These are phyloP conservation scores for Taiozyma sp. DNA, from an alignment of 1,139 yeast genomes.

Conservation along the genomic window DNA sequence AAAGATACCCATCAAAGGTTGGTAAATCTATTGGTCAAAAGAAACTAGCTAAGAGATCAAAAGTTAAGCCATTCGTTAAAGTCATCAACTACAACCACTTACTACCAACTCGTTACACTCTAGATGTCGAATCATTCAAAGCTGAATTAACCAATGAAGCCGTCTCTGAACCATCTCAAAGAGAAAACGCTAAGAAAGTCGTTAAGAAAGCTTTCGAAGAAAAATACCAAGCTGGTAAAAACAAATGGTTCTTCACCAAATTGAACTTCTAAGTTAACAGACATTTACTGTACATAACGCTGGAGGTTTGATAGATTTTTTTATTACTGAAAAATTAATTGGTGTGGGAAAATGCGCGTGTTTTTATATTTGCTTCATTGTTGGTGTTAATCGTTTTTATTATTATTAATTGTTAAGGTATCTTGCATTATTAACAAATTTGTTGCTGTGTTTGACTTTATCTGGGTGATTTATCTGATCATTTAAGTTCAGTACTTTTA, in stretches of 20 bases:
- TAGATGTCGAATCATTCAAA: conserved; percentile 95
- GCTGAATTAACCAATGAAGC: conserved; percentile 87
- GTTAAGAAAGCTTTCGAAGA: conserved; percentile 99
- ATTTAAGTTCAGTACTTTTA: background rate
- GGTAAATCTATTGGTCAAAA: conserved; percentile 93
- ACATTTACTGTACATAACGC: background rate
- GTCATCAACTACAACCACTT: conserved; percentile 99
- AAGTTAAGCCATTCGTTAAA: conserved; percentile 98
- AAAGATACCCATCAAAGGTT: conserved; percentile 97
- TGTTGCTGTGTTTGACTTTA: background rate
- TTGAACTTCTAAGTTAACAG: conserved; percentile 72
- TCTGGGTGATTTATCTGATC: background rate
- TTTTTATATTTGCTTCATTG: background rate
- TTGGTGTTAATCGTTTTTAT: background rate
- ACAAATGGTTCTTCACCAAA: conserved; percentile 99
- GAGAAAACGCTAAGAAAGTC: conserved; percentile 98
- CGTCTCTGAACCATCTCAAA: conserved; percentile 95
- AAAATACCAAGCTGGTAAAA: conserved; percentile 99
- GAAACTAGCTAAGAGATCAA: conserved; percentile 96
- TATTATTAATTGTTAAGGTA: background rate
- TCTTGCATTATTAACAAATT: background rate
- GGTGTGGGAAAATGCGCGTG: background rate
- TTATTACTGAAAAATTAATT: background rate
- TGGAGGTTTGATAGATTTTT: background rate
- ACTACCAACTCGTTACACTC: conserved; percentile 99